Evolutionary conservation across 495 filamentous ascomycete genomes (phyloP).

Genomic region (Aspergillus kassunensis): DNA sequence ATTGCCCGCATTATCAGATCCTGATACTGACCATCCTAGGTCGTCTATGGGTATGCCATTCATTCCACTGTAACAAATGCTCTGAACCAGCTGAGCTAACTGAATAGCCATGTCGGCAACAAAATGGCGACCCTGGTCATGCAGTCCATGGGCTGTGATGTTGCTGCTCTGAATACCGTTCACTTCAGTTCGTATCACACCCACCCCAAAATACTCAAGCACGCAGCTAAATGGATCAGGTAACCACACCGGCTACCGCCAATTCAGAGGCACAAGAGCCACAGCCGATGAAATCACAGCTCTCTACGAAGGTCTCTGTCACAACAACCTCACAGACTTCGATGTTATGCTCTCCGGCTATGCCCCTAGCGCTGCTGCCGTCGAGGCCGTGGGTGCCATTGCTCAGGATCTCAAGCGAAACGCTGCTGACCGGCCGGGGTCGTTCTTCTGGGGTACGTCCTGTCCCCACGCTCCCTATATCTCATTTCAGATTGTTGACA

Average conservation of each 20-base stretch:
- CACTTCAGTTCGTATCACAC: slow-evolving; percentile 70
- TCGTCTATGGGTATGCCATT: slow-evolving; percentile 68
- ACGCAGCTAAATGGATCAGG: slow-evolving; percentile 44
- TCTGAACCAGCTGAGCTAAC: neutral
- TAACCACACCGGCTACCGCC: slow-evolving; percentile 88
- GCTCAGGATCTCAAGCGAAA: slow-evolving; percentile 72
- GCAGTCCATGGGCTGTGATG: slow-evolving; percentile 89
- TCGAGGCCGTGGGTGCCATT: slow-evolving; percentile 80
- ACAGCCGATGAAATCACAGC: slow-evolving; percentile 79
- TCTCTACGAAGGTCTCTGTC: slow-evolving; percentile 77
- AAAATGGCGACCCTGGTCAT: slow-evolving; percentile 91
- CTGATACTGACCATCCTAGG: slow-evolving; percentile 44
- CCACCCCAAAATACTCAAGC: neutral
- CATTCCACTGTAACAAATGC: neutral
- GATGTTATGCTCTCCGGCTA: slow-evolving; percentile 93
- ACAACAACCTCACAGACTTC: slow-evolving; percentile 78
- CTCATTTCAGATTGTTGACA: neutral
- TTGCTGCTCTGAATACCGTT: slow-evolving; percentile 89
- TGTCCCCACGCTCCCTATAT: neutral
- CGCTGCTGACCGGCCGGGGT: slow-evolving; percentile 58
- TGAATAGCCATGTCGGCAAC: slow-evolving; percentile 85
- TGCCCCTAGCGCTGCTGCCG: slow-evolving; percentile 75
- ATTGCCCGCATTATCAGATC: neutral
- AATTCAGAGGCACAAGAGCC: slow-evolving; percentile 76
- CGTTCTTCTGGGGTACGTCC: slow-evolving; percentile 80